A percentile compares a stretch with the other conserved stretches of the same genome.
Conservation (phyloP, 2,329 filamentous ascomycete genomes). For the Cytospora piceicola region DNA sequence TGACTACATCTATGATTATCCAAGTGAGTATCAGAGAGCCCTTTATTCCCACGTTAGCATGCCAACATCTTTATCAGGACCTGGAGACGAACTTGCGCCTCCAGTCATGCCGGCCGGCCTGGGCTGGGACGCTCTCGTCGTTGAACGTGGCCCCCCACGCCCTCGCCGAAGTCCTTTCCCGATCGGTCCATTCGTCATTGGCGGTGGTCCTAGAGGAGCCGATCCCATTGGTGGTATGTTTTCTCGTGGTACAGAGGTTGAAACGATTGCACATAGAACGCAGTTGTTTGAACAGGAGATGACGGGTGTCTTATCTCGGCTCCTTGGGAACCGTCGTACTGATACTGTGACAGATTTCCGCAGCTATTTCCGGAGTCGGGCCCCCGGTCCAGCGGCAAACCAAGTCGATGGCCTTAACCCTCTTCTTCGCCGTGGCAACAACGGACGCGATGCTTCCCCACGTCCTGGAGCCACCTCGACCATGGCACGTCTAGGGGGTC, state of each 20-base stretch:
- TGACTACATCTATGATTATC: slow-evolving; percentile 65
- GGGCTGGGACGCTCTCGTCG: slow-evolving; percentile 61
- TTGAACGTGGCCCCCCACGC: slow-evolving; percentile 54
- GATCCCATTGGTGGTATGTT: slow-evolving; percentile 56
- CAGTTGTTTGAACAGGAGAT: slow-evolving; percentile 22
- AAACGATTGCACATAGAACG: slow-evolving; percentile 19
- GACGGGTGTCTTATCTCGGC: slow-evolving; percentile 21
- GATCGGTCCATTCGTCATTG: slow-evolving; percentile 55
- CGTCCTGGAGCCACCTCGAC: slow-evolving; percentile 52
- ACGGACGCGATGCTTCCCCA: slow-evolving; percentile 50
- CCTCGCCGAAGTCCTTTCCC: slow-evolving; percentile 68
- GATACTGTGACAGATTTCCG: slow-evolving; percentile 47
- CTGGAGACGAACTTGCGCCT: slow-evolving; percentile 48
- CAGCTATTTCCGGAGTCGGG: slow-evolving; percentile 57
- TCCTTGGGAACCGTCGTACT: slow-evolving; percentile 30
- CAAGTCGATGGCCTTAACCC: slow-evolving; percentile 87
- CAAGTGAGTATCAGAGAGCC: slow-evolving; percentile 49
- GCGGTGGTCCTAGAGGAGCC: slow-evolving; percentile 53
- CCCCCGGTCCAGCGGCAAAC: slow-evolving; percentile 56
- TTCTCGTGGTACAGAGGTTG: slow-evolving; percentile 26
- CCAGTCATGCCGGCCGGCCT: slow-evolving; percentile 51
- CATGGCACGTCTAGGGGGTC: slow-evolving; percentile 52
- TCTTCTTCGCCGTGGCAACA: slow-evolving; percentile 69
- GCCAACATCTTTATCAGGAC: slow-evolving; percentile 28
- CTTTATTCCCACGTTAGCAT: slow-evolving; percentile 11